Conservation (phyloP, 257 asterid genomes). For the Ocimum tenuiflorum region DNA sequence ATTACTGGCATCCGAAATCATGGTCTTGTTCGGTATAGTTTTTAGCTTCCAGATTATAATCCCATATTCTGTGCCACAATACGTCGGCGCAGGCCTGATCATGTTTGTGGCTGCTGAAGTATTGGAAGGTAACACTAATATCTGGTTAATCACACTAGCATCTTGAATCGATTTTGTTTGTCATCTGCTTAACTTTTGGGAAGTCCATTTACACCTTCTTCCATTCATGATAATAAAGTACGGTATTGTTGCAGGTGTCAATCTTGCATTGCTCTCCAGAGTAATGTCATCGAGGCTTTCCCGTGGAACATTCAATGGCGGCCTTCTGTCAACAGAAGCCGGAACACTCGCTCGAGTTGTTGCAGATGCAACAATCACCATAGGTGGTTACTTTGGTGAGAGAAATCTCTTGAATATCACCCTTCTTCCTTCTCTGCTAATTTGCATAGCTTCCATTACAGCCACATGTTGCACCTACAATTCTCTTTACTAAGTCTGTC, state of each 20-base stretch:
- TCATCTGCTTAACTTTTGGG: not conserved
- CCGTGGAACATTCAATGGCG: constrained; percentile 88
- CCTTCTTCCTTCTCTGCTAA: constrained; percentile 67
- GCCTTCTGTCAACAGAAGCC: constrained; percentile 85
- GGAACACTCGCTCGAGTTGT: constrained; percentile 86
- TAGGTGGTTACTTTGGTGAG: constrained; percentile 74
- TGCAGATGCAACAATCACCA: constrained; percentile 83
- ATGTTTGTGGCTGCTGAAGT: constrained; percentile 98
- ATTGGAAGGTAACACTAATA: constrained; percentile 57
- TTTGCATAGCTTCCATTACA: constrained; percentile 62
- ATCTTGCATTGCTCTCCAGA: constrained; percentile 75
- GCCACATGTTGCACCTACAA: constrained; percentile 87
- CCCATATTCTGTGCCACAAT: constrained; percentile 73
- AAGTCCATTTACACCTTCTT: not conserved
- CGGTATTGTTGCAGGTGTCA: constrained; percentile 49
- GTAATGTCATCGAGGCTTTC: constrained; percentile 97
- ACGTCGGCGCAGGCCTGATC: constrained; percentile 76
- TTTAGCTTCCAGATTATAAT: constrained; percentile 64
- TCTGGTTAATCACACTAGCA: not conserved
- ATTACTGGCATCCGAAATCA: constrained; percentile 76
- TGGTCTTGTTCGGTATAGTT: constrained; percentile 72
- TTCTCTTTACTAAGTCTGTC: constrained; percentile 47
- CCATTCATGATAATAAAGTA: not conserved
- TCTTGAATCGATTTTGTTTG: not conserved
- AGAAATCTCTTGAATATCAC: constrained; percentile 62